A percentile compares a stretch with the other conserved stretches of the same genome.
phyloP scores from a whole-genome alignment of 768 basidiomycete genomes.

The Russula emetica region DNA sequence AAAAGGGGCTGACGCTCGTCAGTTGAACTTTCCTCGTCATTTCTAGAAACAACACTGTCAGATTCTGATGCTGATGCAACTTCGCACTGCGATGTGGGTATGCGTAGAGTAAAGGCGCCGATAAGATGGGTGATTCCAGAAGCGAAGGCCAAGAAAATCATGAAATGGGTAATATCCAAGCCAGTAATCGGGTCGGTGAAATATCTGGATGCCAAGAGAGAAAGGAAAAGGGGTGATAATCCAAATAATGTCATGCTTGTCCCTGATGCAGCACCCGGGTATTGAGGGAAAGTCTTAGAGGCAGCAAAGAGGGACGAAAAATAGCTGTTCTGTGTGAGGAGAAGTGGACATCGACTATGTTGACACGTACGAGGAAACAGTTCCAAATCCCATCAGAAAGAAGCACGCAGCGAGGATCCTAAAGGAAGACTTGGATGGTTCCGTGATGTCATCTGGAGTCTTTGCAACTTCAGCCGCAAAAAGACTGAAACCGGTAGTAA shows the following conservation, averaged over 20 bases:
- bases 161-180: constrained; percentile 47
- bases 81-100: constrained; percentile 31
- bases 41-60: constrained; percentile 22
- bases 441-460: constrained; percentile 39
- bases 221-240: constrained; percentile 74
- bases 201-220: constrained; percentile 55
- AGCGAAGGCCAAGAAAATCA: constrained; percentile 53
- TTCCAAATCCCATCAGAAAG: constrained; percentile 60
- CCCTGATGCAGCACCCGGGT: constrained; percentile 64
- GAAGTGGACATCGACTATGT: not conserved
- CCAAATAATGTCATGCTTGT: constrained; percentile 70
- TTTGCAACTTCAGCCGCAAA: constrained; percentile 57
- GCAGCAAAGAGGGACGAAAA: constrained; percentile 76
- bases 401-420: constrained; percentile 53
- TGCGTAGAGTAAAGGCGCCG: constrained; percentile 43
- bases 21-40: constrained; percentile 22
- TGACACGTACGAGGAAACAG: constrained; percentile 63
- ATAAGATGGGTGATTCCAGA: constrained; percentile 51
- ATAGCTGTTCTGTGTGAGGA: constrained; percentile 34
- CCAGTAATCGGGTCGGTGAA: constrained; percentile 50
- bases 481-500: constrained; percentile 55
- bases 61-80: constrained; percentile 5
- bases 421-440: constrained; percentile 45
- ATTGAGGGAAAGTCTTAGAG: constrained; percentile 60
- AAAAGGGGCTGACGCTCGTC: constrained; percentile 33